Evolutionary conservation across 805 yeast genomes (phyloP), one percentile per base, ranked within the genome.

Genomic region (Schizosaccharomyces japonicus): DNA sequence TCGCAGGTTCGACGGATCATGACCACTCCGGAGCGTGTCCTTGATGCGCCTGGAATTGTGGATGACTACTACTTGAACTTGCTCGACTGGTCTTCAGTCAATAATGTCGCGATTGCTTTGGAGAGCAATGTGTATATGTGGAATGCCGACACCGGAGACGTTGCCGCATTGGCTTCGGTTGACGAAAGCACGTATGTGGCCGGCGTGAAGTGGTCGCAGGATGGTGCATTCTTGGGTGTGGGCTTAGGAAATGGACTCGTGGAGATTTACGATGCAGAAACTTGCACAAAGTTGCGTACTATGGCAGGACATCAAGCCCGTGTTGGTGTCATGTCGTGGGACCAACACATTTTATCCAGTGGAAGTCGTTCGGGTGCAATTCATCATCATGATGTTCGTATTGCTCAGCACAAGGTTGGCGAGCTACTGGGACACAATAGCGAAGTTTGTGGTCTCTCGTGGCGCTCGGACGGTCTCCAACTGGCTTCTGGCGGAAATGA

Each of bases 401-500:
- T 82, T 13, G 79, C 87, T 27, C 66, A 74, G 48, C 96, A 87
- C 62, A 66, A 80, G 25, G 74, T 77, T 1, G 57, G 72, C 4
- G 70, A 69, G 32, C 66, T 76, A 58, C 67, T 68, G 46, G 69
- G 73, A 50, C 96, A 87, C 59, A 64, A 71, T 47, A 95, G 92
- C 1, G 96, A 87, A 63, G 78, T 87, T 27, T 87, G 96, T 65
- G 96, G 96, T 0, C 66, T 87, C 36, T 78, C 78, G 54, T 87
- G 93, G 74, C 71, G 87, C 49, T 54, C 64, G 10, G 95, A 87
- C 59, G 95, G 95, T 1, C 65, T 70, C 52, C 90, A 82, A 57
- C 68, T 87, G 49, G 93, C 92, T 0, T 73, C 84, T 3, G 96
- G 96, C 10, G 94, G 95, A 30, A 90, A 90, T 59, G 98, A 90